Base-by-base conservation (phyloP, 805 yeast species). In the Pachysolen tannophilus region DNA sequence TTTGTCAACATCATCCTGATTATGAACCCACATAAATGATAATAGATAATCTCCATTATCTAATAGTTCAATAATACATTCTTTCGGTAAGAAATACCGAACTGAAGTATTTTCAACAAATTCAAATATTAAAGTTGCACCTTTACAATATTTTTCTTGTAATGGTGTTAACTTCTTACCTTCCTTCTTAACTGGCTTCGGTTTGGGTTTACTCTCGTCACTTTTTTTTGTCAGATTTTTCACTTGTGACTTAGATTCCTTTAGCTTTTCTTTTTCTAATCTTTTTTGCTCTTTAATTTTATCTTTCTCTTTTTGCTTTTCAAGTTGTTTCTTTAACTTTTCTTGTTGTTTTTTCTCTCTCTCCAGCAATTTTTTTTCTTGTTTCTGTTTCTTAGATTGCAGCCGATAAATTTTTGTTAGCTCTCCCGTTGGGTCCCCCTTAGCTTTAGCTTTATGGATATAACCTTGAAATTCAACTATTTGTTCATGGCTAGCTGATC, bases 51-150 rank as follows among this genome's bases (percentile, higher is more conserved):
- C 75, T 11, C 62, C 60, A 20, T 53, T 59, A 2, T 48, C 59
- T 1, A 59, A 28, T 1, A 72, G 61, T 56, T 88, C 97, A 39
- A 82, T 61, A 3, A 90, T 69, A 1, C 94, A 71, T 42, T 85
- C 74, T 43, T 78, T 78, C 0, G 97, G 97, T 1, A 90, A 51
- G 39, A 70, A 60, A 48, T 71, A 90, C 39, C 97, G 68, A 6
- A 78, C 78, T 30, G 78, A 69, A 0, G 92, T 73, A 51, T 78
- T 79, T 47, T 92, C 97, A 19, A 70, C 69, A 58, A 78, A 90
- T 55, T 92, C 98, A 53, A 90, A 78, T 5, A 87, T 78, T 26
- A 92, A 53, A 35, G 84, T 81, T 1, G 94, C 86, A 46, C 75
- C 73, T 25, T 69, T 53, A 16, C 73, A 60, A 47, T 82, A 82